phyloP scores from a whole-genome alignment of 2,329 filamentous ascomycete species.

The Fusarium anthophilum region DNA sequence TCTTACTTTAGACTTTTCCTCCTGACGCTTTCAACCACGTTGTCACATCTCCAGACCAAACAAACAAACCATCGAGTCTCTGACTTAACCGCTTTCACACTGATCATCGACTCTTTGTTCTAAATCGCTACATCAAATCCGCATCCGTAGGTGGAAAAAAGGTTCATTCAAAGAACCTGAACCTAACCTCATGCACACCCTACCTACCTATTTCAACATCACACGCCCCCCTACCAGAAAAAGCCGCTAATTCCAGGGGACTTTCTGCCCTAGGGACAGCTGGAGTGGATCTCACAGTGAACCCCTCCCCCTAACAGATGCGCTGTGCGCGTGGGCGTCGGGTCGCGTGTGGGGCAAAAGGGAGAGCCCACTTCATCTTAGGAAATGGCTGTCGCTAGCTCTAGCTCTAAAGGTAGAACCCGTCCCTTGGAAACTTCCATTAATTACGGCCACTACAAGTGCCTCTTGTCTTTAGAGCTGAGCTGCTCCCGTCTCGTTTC shows the following conservation, averaged over 20 bases:
- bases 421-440: constrained; percentile 33
- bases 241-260: constrained; percentile 29
- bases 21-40: constrained; percentile 19
- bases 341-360: constrained; percentile 17
- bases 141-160: constrained; percentile 5
- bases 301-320: constrained; percentile 18
- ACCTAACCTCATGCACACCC: constrained; percentile 16
- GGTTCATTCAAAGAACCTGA: constrained; percentile 8
- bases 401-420: constrained; percentile 22
- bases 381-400: not conserved
- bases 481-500: constrained; percentile 11
- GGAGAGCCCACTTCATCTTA: constrained; percentile 1
- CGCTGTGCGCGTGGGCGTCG: constrained; percentile 18
- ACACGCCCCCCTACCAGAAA: not conserved
- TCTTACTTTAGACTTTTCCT: constrained; percentile 13
- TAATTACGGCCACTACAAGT: constrained; percentile 21
- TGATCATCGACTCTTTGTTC: not conserved
- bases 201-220: not conserved
- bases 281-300: constrained; percentile 1
- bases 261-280: constrained; percentile 19
- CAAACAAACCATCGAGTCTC: not conserved
- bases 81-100: not conserved
- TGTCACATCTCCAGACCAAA: constrained; percentile 13
- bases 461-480: constrained; percentile 10
- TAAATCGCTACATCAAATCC: not conserved